Evolutionary conservation across 2,329 filamentous ascomycete species (phyloP), one percentile per base, ranked within the genome.

Genomic region (Microdochium trichocladiopsis): DNA sequence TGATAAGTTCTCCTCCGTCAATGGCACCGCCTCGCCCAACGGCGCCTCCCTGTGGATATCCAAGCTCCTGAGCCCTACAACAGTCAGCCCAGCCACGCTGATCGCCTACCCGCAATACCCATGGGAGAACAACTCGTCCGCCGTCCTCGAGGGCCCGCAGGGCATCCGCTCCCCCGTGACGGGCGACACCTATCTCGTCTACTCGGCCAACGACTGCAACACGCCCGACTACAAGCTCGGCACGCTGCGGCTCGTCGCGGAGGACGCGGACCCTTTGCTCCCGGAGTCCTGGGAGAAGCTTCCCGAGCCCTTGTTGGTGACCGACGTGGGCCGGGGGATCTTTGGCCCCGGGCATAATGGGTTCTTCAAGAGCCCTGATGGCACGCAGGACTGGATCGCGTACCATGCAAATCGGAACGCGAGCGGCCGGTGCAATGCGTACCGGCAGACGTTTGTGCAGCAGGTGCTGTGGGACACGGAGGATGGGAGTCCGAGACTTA

Each of bases 351-450:
- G 47, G 16, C 57, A 59, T 50, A 57, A 59, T 49, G 54, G 49
- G 31, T 59, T 59, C 53, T 59, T 59, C 54, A 56, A 59, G 51
- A 57, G 54, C 45, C 57, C 57, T 10, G 57, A 59, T 24, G 57
- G 54, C n/a, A 55, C 36, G 6, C 22, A 59, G 52, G 54, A 56
- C 45, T 59, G 57, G 57, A 51, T 52, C 43, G 54, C 56, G n/a
- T 59, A 55, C 49, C 57, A 59, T 36, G 56, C 56, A 4, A 56
- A 56, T 45, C 31, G 47, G 16, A 48, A 55, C 31, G 33, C 25
- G 12, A 48, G 25, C 5, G 56, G 51, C 4, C 28, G 49, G 16
- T 58, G 56, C 33, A 48, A 51, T 12, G 48, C 22, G 16, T 49
- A 33, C 9, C 48, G 56, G 21, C 52, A 58, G 48, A 56, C 54